A percentile compares a stretch with the other conserved stretches of the same genome.
Conservation (phyloP, 176 grass and related monocot genomes). For the Bromus sterilis region DNA sequence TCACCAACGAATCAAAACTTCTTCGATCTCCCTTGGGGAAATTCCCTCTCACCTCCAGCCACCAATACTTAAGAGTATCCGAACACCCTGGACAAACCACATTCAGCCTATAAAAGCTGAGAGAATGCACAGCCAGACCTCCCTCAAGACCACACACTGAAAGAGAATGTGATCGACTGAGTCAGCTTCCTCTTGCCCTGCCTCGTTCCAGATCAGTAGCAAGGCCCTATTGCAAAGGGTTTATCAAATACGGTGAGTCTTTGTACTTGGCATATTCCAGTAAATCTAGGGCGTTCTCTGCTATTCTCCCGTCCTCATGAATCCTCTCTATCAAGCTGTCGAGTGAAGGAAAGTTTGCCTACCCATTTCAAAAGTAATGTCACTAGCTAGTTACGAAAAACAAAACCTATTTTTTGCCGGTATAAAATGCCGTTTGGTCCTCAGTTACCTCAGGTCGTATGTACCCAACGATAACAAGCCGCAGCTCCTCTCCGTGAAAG, state of each 20-base stretch:
- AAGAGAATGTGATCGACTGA: too few species aligned
- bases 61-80: too few species aligned
- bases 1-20: too few species aligned
- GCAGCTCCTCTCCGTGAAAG: slow-evolving; percentile 91
- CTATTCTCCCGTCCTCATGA: slow-evolving; percentile 83
- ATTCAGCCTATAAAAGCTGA: too few species aligned
- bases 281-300: slow-evolving; percentile 69
- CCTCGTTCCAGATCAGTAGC: not conserved
- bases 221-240: slow-evolving; percentile 27
- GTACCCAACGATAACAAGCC: slow-evolving; percentile 82
- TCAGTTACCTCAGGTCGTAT: slow-evolving; percentile 80
- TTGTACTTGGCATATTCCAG: slow-evolving; percentile 59
- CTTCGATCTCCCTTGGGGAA: too few species aligned
- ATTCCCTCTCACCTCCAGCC: too few species aligned
- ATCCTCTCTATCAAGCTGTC: slow-evolving; percentile 95
- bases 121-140: too few species aligned
- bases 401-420: not conserved
- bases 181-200: too few species aligned
- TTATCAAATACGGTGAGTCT: slow-evolving; percentile 60
- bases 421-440: not conserved
- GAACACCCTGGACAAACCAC: too few species aligned
- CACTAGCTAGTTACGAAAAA: not conserved
- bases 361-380: slow-evolving; percentile 1
- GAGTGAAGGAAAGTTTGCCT: slow-evolving; percentile 85
- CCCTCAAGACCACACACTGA: too few species aligned